phyloP scores from a whole-genome alignment of 176 grass and related monocot species.

The Secale cereale region DNA sequence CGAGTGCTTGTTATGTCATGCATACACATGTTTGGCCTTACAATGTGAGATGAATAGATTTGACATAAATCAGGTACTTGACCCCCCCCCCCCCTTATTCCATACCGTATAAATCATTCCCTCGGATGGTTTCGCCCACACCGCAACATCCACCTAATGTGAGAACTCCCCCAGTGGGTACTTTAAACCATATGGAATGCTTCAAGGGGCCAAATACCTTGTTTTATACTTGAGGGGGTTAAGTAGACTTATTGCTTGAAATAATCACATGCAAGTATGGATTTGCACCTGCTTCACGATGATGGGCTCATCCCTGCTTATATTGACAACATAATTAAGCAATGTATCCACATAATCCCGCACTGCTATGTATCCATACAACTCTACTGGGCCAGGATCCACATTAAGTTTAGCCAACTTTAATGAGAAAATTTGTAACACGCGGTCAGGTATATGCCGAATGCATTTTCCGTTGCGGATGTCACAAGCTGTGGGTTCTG shows the following conservation, averaged over 20 bases:
- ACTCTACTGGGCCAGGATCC: not conserved
- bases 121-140: no score
- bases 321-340: conserved; percentile 11
- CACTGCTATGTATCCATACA: conserved; percentile 10
- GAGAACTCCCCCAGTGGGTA: no score
- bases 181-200: not conserved
- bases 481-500: not conserved
- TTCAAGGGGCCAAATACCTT: not conserved
- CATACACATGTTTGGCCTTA: not conserved
- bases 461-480: not conserved
- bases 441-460: not conserved
- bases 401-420: not conserved
- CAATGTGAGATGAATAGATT: no score
- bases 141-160: no score
- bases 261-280: not conserved
- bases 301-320: not conserved
- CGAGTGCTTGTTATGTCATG: not conserved
- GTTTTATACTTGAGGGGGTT: not conserved
- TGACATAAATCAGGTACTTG: no score
- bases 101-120: no score
- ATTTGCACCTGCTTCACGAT: not conserved
- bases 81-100: no score
- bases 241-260: not conserved
- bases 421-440: conserved; percentile 7
- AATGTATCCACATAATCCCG: not conserved